A percentile compares a stretch with the other conserved stretches of the same genome.
These are phyloP conservation scores for Nowakowskiella sp. DNA, from an alignment of 192 early-diverging fungal genomes.

Conservation along the genomic window DNA sequence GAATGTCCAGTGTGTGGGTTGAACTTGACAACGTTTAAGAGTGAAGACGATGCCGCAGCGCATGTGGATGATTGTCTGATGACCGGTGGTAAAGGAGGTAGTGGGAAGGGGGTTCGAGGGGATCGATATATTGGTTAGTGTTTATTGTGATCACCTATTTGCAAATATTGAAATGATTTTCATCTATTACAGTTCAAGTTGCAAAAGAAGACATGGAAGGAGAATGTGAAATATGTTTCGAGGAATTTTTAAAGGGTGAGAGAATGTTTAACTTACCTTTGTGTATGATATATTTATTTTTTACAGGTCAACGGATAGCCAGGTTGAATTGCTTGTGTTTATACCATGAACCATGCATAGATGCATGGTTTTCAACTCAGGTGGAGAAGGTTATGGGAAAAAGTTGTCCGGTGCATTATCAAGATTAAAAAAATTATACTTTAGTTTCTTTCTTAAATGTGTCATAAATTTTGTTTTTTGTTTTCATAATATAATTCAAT, in stretches of 20 bases:
- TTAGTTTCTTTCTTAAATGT: no score
- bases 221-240: slow-evolving; percentile 93
- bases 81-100: slow-evolving; percentile 24
- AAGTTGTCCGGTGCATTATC: slow-evolving; percentile 81
- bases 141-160: background rate
- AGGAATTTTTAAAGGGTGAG: slow-evolving; percentile 72
- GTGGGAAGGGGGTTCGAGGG: slow-evolving; percentile 33
- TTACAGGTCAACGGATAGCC: slow-evolving; percentile 62
- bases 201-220: slow-evolving; percentile 20
- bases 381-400: slow-evolving; percentile 34
- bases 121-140: slow-evolving; percentile 59
- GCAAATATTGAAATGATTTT: background rate
- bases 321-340: slow-evolving; percentile 83
- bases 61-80: slow-evolving; percentile 58
- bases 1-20: slow-evolving; percentile 67
- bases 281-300: background rate
- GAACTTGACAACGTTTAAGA: slow-evolving; percentile 35
- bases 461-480: no score
- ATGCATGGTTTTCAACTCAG: slow-evolving; percentile 60
- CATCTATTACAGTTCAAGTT: slow-evolving; percentile 17
- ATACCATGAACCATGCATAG: slow-evolving; percentile 79
- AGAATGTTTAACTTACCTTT: background rate
- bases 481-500: no score
- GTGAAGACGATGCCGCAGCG: slow-evolving; percentile 41
- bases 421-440: no score